Evolutionary conservation across 2,329 filamentous ascomycete species (phyloP), one percentile per base, ranked within the genome.

Genomic region (Colletotrichum zoysiae): DNA sequence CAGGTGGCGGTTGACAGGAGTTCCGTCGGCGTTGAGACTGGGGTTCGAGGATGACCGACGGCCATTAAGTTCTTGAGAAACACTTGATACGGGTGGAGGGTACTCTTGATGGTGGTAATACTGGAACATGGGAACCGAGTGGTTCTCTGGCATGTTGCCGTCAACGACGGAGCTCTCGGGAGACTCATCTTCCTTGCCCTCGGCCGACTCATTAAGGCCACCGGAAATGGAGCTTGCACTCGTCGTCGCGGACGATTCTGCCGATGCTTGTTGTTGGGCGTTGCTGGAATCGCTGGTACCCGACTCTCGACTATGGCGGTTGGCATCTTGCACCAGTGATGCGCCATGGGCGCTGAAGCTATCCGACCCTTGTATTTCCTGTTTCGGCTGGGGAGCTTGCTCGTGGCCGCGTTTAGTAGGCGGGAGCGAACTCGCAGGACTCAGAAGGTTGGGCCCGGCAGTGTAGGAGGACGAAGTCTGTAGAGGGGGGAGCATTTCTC

Each of bases 71-170:
- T 82, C 85, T 70, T 79, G 80, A 46, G 82, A 80, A n/a, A 81
- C 81, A 75, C 81, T 87, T 62, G 81, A 81, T 68, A 84, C 82
- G 35, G 82, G 30, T 67, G 81, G 78, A 73, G 85, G 75, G 76
- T 82, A 83, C 1, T 84, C 79, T 61, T 86, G 84, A 75, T 89
- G 89, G 74, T 91, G 89, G 75, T 91, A 88, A 75, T 92, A 91
- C 76, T 91, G 89, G 66, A 91, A 85, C 74, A 86, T 86, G 14
- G 89, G 87, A 11, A 91, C 86, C 5, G 84, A 79, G 65, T 84
- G 82, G 73, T 79, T 82, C 66, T 80, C 82, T 7, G 81, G 76
- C 61, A 82, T 77, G 63, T 81, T 80, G 20, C 83, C 84, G 53
- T 87, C 85, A 35, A 85, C 80, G 40, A 87, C 76, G 8, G 87